A percentile compares a stretch with the other conserved stretches of the same genome.
phyloP scores from a whole-genome alignment of 2,329 filamentous ascomycete genomes.

The Cordyceps cicadae region DNA sequence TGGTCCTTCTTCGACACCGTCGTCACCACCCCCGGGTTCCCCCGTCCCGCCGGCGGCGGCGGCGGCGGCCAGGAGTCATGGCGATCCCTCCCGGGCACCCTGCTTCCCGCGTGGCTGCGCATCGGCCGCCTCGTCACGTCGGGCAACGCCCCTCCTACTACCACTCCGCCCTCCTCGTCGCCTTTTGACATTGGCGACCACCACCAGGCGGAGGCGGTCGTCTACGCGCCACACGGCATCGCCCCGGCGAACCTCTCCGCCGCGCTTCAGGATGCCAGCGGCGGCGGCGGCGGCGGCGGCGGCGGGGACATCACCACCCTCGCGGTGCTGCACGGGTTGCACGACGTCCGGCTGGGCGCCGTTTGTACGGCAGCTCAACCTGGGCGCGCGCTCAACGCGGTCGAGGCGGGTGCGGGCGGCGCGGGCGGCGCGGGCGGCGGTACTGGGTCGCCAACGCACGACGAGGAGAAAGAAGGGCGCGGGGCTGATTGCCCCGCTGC shows the following conservation, averaged over 20 bases:
- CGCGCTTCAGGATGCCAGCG: too few species aligned
- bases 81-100: conserved; percentile 15
- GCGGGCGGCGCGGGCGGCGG: conserved; percentile 40
- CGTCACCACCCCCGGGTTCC: conserved; percentile 39
- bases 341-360: conserved; percentile 47
- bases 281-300: too few species aligned
- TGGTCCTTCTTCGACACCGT: conserved; percentile 55
- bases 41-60: too few species aligned
- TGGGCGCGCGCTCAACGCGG: conserved; percentile 55
- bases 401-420: conserved; percentile 45
- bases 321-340: conserved; percentile 55
- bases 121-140: conserved; percentile 48
- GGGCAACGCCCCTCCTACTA: conserved; percentile 50
- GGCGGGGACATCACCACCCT: conserved; percentile 34
- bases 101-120: conserved; percentile 52
- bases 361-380: conserved; percentile 47
- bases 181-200: conserved; percentile 29
- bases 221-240: conserved; percentile 60
- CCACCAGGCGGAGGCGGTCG: conserved; percentile 37
- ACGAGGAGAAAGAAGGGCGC: conserved; percentile 53
- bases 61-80: too few species aligned
- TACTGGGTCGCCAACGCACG: conserved; percentile 62
- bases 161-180: conserved; percentile 53
- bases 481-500: conserved; percentile 46
- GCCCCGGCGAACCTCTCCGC: conserved; percentile 31